These are phyloP conservation scores for Rhizophagus sp. DNA, from an alignment of 192 early-diverging fungal genomes.

Conservation along the genomic window DNA sequence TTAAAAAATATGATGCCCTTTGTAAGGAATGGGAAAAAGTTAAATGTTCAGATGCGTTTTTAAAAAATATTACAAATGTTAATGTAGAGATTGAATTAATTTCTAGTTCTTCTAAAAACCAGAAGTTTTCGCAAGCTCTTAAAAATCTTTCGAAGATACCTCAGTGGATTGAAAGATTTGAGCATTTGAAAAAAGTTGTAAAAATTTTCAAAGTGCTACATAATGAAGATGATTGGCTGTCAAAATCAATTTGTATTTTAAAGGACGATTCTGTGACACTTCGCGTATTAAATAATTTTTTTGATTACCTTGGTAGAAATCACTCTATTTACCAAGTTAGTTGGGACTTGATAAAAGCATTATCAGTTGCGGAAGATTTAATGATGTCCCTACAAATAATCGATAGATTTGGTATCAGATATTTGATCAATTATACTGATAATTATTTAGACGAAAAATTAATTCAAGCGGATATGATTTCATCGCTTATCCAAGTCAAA, in stretches of 20 bases:
- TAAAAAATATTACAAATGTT: conserved; percentile 13
- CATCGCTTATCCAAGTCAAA: conserved; percentile 22
- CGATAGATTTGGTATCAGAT: conserved; percentile 12
- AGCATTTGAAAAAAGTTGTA: background rate
- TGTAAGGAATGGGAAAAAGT: conserved; percentile 7
- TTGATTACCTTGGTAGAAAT: background rate
- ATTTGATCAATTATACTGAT: conserved; percentile 29
- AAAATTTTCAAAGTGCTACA: background rate
- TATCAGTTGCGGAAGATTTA: background rate
- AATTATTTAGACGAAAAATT: conserved; percentile 18
- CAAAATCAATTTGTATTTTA: background rate
- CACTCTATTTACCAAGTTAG: background rate
- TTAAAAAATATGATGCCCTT: background rate
- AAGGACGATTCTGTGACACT: background rate
- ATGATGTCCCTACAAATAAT: background rate
- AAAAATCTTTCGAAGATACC: background rate
- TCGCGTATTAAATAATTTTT: background rate
- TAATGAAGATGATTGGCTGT: background rate
- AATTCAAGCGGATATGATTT: conserved; percentile 24
- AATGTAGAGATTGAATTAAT: background rate
- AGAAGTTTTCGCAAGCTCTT: background rate
- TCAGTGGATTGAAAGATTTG: background rate
- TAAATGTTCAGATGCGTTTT: background rate
- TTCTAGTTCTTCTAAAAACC: background rate
- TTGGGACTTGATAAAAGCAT: background rate